Percentiles rank a stretch among this genome's conserved stretches.
Conservation (phyloP, 306 rosid genomes). For the Trifolium repens region DNA sequence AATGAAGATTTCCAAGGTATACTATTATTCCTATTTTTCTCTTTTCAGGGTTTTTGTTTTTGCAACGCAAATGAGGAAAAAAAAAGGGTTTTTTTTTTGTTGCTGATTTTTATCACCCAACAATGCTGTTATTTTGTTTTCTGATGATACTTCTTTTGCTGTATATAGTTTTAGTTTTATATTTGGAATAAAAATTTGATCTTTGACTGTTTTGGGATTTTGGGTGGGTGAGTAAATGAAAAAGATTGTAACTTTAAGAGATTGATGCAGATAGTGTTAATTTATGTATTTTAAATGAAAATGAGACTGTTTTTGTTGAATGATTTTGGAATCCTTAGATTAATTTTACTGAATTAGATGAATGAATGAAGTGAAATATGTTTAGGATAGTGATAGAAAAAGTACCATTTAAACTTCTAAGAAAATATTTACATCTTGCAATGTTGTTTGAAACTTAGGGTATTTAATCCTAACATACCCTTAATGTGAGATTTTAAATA, state of each 20-base stretch:
- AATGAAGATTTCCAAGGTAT: slow-evolving; percentile 64
- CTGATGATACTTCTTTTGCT: neutral
- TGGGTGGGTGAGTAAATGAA: slow-evolving; percentile 1
- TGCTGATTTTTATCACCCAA: neutral
- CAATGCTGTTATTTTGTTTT: neutral
- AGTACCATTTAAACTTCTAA: neutral
- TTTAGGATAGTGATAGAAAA: neutral
- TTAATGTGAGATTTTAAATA: too few species aligned
- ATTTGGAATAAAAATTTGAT: slow-evolving; percentile 9
- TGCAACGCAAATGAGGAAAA: neutral
- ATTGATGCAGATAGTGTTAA: neutral
- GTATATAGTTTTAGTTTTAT: neutral
- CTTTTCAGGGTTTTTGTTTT: neutral
- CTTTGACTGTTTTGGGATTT: neutral
- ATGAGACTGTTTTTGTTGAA: neutral
- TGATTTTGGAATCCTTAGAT: neutral
- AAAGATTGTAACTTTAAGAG: neutral
- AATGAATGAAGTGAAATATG: neutral
- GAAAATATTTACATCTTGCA: neutral
- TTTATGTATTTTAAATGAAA: neutral
- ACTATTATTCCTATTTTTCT: neutral
- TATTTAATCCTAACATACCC: too few species aligned
- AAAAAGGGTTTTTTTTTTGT: neutral
- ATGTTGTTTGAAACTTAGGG: neutral
- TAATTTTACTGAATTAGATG: neutral